Percentiles rank a stretch among this genome's conserved stretches.
Conservation (phyloP, 306 rosid genomes). For the Potentilla sterilis region DNA sequence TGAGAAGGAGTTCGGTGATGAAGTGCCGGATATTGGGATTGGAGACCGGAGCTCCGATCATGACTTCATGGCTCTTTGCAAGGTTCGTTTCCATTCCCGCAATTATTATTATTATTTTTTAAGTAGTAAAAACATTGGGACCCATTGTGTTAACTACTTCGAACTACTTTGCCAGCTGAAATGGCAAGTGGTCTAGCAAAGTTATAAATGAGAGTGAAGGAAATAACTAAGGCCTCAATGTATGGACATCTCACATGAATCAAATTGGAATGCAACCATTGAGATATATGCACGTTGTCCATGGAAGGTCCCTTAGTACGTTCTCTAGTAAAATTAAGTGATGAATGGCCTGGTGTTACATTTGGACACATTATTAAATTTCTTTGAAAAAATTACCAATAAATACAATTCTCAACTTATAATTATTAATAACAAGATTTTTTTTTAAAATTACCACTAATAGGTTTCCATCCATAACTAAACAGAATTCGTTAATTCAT, state of each 20-base stretch:
- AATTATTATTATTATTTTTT: neutral
- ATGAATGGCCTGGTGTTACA: neutral
- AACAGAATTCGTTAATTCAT: no score
- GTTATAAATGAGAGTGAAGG: neutral
- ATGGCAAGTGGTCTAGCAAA: slow-evolving; percentile 19
- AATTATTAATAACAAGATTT: no score
- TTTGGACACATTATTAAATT: neutral
- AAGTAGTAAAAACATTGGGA: slow-evolving; percentile 22
- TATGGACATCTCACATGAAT: neutral
- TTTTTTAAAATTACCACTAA: no score
- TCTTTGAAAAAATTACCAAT: no score
- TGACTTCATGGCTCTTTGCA: slow-evolving; percentile 94
- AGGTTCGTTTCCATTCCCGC: slow-evolving; percentile 41
- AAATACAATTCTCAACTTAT: no score
- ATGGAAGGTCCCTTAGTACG: no score
- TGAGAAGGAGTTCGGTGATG: slow-evolving; percentile 72
- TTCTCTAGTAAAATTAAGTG: neutral
- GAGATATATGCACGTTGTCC: no score
- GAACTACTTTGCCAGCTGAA: slow-evolving; percentile 41
- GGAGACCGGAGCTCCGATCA: slow-evolving; percentile 86
- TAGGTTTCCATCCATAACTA: no score
- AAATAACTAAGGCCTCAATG: neutral
- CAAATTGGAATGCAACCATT: no score
- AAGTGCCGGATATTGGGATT: slow-evolving; percentile 68
- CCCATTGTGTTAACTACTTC: slow-evolving; percentile 41